phyloP scores from a whole-genome alignment of 2,329 filamentous ascomycete species.

The Hypomyces rosellus region DNA sequence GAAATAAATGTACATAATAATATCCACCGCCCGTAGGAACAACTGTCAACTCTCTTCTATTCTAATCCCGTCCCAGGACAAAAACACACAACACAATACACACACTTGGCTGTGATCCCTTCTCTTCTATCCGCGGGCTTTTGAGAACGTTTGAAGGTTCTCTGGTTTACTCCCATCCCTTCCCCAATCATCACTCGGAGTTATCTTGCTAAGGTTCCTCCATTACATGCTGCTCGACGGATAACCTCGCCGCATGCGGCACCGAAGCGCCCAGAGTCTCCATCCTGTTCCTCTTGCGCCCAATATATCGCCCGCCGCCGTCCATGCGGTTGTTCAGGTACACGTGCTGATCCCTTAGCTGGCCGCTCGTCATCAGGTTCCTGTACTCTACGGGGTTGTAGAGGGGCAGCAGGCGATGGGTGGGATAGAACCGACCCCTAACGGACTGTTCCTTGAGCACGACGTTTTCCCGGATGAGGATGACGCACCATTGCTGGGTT shows the following conservation, averaged over 20 bases:
- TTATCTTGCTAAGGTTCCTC: slow-evolving; percentile 21
- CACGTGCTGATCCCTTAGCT: slow-evolving; percentile 38
- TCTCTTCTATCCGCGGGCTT: too few species aligned
- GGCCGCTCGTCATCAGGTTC: slow-evolving; percentile 29
- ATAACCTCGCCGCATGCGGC: slow-evolving; percentile 27
- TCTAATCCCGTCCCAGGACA: too few species aligned
- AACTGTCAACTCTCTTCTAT: too few species aligned
- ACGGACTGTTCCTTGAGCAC: slow-evolving; percentile 42
- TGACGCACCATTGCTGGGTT: slow-evolving; percentile 30
- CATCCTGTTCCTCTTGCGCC: slow-evolving; percentile 32
- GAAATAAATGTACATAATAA: too few species aligned
- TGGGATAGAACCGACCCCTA: slow-evolving; percentile 53
- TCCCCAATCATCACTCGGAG: too few species aligned
- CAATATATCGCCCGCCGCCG: slow-evolving; percentile 35
- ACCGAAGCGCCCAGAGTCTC: slow-evolving; percentile 41
- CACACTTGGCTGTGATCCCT: too few species aligned
- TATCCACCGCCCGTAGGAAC: too few species aligned
- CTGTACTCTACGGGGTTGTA: slow-evolving; percentile 36
- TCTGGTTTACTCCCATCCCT: too few species aligned
- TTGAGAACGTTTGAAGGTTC: too few species aligned
- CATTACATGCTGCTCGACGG: slow-evolving; percentile 29
- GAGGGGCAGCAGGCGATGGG: slow-evolving; percentile 45
- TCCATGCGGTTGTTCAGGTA: slow-evolving; percentile 49
- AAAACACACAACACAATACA: too few species aligned
- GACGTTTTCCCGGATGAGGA: slow-evolving; percentile 39